Conservation (phyloP, 192 early-diverging fungal genomes). For the Entomortierella lignicola region DNA sequence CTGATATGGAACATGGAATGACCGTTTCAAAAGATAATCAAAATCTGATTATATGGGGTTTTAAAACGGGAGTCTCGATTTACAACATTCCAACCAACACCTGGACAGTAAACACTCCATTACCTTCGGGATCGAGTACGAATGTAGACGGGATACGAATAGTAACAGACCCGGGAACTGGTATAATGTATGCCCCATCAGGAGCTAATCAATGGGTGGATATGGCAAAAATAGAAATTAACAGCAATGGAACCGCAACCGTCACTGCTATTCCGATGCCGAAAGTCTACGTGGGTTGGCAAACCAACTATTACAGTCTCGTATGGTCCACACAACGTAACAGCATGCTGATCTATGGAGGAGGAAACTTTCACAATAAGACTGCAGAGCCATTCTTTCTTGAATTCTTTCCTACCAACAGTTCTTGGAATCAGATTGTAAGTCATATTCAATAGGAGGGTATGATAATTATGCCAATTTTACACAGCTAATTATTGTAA, state of each 20-base stretch:
- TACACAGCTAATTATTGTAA: too few species aligned
- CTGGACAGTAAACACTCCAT: not conserved
- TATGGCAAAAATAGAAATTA: too few species aligned
- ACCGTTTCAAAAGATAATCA: slow-evolving; percentile 13
- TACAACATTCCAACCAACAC: slow-evolving; percentile 2
- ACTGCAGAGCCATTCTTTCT: not conserved
- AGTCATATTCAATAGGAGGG: not conserved
- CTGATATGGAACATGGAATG: not conserved
- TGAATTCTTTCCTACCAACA: slow-evolving; percentile 3
- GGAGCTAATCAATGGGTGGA: not conserved
- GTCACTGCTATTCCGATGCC: slow-evolving; percentile 5
- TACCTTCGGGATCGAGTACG: not conserved
- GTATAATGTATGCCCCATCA: not conserved
- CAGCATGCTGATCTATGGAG: slow-evolving; percentile 3
- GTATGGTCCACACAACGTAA: slow-evolving; percentile 8
- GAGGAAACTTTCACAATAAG: not conserved
- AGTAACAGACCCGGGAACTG: slow-evolving; percentile 6
- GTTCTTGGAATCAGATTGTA: not conserved
- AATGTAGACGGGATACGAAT: not conserved
- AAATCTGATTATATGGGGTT: slow-evolving; percentile 3
- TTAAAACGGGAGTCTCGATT: not conserved
- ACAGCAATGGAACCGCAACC: too few species aligned
- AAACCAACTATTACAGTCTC: not conserved
- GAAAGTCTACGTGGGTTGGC: too few species aligned
- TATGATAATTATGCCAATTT: too few species aligned